A percentile compares a stretch with the other conserved stretches of the same genome.
Evolutionary conservation across 495 filamentous ascomycete genomes (phyloP).

Genomic region (Penicillium parvum): DNA sequence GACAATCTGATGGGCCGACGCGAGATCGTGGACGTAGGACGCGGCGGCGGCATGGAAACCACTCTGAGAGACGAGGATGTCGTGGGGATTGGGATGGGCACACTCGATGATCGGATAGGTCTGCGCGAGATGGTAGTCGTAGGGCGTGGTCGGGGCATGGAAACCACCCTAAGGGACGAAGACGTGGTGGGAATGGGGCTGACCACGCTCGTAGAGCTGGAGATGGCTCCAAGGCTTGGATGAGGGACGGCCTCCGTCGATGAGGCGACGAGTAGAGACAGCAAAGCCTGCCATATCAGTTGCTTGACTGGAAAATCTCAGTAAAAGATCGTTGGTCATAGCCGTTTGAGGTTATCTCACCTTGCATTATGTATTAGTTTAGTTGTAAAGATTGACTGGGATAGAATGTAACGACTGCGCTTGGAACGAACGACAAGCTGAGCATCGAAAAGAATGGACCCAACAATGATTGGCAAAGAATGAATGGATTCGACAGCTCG

Average conservation of each 20-base stretch:
- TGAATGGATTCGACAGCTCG: not conserved
- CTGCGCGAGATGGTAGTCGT: not conserved
- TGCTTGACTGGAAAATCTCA: not conserved
- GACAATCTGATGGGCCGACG: not conserved
- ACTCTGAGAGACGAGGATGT: not conserved
- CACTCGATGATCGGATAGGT: not conserved
- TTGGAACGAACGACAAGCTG: not conserved
- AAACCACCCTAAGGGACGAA: not conserved
- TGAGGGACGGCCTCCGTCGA: not conserved
- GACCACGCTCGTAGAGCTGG: not conserved
- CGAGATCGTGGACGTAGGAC: not conserved
- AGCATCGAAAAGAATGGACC: not conserved
- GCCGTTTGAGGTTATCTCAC: not conserved
- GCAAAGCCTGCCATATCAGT: not conserved
- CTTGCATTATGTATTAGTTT: too few species aligned
- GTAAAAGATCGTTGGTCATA: too few species aligned
- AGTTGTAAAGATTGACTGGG: too few species aligned
- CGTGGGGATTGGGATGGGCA: not conserved
- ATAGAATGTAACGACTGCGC: not conserved
- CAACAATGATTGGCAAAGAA: not conserved
- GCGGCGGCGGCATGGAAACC: not conserved
- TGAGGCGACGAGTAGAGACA: slow-evolving; percentile 1
- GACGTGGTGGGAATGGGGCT: not conserved
- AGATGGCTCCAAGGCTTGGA: too few species aligned
- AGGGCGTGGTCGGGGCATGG: not conserved